These are phyloP conservation scores for Dionaea muscipula DNA, from an alignment of 179 eudicot species.

Conservation along the genomic window DNA sequence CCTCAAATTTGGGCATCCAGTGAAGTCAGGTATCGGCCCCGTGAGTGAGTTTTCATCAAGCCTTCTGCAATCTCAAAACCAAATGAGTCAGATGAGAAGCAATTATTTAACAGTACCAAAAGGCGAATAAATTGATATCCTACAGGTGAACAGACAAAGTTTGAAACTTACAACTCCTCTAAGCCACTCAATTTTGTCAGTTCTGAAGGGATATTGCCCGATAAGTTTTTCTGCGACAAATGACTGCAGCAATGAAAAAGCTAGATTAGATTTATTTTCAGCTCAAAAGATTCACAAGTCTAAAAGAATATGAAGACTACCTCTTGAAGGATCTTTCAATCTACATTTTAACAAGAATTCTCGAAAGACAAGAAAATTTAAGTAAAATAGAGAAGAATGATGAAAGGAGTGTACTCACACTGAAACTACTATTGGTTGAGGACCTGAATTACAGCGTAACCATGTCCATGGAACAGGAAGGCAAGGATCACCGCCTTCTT, in stretches of 20 bases:
- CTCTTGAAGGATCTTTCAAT: no score
- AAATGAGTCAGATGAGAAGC: conserved; percentile 3
- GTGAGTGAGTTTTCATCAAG: conserved; percentile 72
- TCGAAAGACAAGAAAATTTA: not conserved
- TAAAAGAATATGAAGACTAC: no score
- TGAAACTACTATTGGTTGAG: conserved; percentile 52
- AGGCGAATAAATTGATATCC: not conserved
- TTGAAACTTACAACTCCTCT: conserved; percentile 64
- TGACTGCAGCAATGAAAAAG: conserved; percentile 29
- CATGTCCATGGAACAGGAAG: conserved; percentile 89
- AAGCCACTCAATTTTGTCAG: conserved; percentile 59
- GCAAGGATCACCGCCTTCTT: conserved; percentile 98
- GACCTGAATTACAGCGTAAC: conserved; percentile 74
- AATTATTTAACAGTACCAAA: not conserved
- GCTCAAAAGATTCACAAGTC: no score
- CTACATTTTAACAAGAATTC: not conserved
- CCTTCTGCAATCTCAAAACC: conserved; percentile 45
- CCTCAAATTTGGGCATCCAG: conserved; percentile 60
- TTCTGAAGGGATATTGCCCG: conserved; percentile 62
- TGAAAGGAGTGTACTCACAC: conserved; percentile 33
- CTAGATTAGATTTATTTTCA: not conserved
- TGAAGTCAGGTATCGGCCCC: conserved; percentile 83
- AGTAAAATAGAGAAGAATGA: not conserved
- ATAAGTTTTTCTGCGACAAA: conserved; percentile 60
- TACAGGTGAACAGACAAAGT: conserved; percentile 1